phyloP scores from a whole-genome alignment of 768 basidiomycete genomes.

The Xerocomellus chrysenteron region DNA sequence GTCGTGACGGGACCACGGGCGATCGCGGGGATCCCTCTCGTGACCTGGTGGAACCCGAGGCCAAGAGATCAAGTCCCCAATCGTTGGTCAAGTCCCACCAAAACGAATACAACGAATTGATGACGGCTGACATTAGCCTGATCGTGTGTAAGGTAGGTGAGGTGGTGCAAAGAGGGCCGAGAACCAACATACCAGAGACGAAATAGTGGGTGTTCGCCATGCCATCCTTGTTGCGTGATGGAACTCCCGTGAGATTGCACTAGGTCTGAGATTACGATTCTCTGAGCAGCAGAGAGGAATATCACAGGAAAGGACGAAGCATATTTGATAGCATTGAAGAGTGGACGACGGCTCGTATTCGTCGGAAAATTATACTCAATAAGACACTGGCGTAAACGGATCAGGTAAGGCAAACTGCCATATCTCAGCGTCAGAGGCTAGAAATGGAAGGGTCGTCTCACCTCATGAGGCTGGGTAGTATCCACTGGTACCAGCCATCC shows the following conservation, averaged over 20 bases:
- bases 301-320: slow-evolving; percentile 97
- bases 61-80: slow-evolving; percentile 87
- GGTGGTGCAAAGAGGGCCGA: not conserved
- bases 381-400: slow-evolving; percentile 93
- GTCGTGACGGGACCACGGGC: slow-evolving; percentile 46
- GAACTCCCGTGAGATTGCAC: slow-evolving; percentile 47
- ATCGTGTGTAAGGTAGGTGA: slow-evolving; percentile 3
- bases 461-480: slow-evolving; percentile 87
- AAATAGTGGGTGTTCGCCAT: slow-evolving; percentile 76
- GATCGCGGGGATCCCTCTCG: slow-evolving; percentile 36
- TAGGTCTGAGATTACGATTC: slow-evolving; percentile 62
- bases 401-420: slow-evolving; percentile 74
- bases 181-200: slow-evolving; percentile 67
- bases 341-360: slow-evolving; percentile 67
- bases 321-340: slow-evolving; percentile 94
- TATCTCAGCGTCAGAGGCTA: slow-evolving; percentile 3
- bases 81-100: slow-evolving; percentile 99
- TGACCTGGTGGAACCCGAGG: slow-evolving; percentile 30
- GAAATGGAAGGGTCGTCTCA: slow-evolving; percentile 33
- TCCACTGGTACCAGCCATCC: slow-evolving; percentile 67
- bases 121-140: slow-evolving; percentile 79
- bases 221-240: slow-evolving; percentile 53
- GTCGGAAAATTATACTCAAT: slow-evolving; percentile 70
- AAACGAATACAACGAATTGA: slow-evolving; percentile 94
- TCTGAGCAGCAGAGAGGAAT: slow-evolving; percentile 87